These are phyloP conservation scores for Haberlea rhodopensis DNA, from an alignment of 257 asterid genomes.

Conservation along the genomic window DNA sequence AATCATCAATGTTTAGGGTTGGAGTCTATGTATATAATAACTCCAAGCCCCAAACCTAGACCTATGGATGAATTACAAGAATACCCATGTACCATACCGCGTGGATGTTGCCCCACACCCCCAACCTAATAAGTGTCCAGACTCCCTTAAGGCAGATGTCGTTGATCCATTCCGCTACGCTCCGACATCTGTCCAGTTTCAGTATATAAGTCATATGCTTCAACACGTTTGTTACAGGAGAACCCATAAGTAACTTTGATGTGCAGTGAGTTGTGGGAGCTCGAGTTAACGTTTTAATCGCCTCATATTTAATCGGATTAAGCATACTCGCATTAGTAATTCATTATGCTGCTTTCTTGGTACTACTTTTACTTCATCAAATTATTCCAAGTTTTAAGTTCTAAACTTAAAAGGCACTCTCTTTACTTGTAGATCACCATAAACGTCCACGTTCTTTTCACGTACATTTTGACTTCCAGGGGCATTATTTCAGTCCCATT, in stretches of 20 bases:
- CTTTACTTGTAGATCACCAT: conserved; percentile 58
- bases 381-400: neutral
- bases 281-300: conserved; percentile 66
- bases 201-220: too few species aligned
- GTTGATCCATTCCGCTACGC: too few species aligned
- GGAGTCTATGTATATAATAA: too few species aligned
- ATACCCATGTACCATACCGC: too few species aligned
- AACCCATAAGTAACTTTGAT: conserved; percentile 20
- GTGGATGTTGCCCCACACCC: too few species aligned
- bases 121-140: too few species aligned
- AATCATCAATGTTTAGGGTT: too few species aligned
- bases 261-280: conserved; percentile 88
- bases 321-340: conserved; percentile 86
- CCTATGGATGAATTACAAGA: too few species aligned
- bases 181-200: too few species aligned
- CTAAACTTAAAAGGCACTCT: conserved; percentile 6
- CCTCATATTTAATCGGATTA: conserved; percentile 85
- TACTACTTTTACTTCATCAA: neutral
- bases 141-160: too few species aligned
- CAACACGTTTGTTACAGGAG: neutral
- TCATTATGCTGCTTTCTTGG: neutral
- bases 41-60: too few species aligned
- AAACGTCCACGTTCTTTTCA: conserved; percentile 74
- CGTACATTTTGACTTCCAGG: conserved; percentile 54
- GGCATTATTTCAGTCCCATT: conserved; percentile 74